These are phyloP conservation scores for Kluyveromyces sp. DNA, from an alignment of 1,139 yeast genomes.

Conservation along the genomic window DNA sequence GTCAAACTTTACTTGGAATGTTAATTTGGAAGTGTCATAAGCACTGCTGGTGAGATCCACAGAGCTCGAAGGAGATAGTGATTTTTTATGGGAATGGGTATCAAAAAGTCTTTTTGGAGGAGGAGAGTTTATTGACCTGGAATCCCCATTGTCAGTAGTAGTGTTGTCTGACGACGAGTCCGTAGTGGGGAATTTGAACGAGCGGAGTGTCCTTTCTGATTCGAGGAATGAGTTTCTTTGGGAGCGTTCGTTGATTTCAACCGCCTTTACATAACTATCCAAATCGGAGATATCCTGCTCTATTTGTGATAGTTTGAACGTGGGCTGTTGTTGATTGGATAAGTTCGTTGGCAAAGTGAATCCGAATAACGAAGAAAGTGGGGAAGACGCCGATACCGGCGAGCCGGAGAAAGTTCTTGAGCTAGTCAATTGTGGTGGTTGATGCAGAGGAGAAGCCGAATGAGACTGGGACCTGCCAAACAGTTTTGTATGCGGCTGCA, in stretches of 20 bases:
- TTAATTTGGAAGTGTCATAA: conserved; percentile 13
- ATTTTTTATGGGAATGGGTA: background rate
- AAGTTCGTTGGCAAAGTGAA: conserved; percentile 29
- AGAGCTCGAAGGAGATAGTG: background rate
- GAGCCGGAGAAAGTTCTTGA: conserved; percentile 16
- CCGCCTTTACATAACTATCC: conserved; percentile 28
- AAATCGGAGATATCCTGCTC: conserved; percentile 34
- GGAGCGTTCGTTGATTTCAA: conserved; percentile 22
- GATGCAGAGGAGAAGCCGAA: conserved; percentile 5
- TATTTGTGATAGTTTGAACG: conserved; percentile 38
- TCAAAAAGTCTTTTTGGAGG: background rate
- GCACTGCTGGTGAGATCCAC: too few species aligned
- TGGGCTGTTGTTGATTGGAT: conserved; percentile 14
- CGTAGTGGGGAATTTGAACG: background rate
- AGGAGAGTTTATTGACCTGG: background rate
- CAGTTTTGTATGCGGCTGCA: conserved; percentile 17
- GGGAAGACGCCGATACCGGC: conserved; percentile 26
- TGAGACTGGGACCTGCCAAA: conserved; percentile 10
- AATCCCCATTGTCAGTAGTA: background rate
- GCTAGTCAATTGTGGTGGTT: conserved; percentile 9
- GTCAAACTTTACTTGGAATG: conserved; percentile 22
- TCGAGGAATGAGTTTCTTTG: background rate
- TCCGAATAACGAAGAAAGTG: conserved; percentile 31
- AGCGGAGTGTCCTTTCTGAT: background rate
- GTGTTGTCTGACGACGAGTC: background rate